Percentiles rank a stretch among this genome's conserved stretches.
These are phyloP conservation scores for Fistulinella cinereoalba DNA, from an alignment of 1,284 basidiomycete species.

Conservation along the genomic window DNA sequence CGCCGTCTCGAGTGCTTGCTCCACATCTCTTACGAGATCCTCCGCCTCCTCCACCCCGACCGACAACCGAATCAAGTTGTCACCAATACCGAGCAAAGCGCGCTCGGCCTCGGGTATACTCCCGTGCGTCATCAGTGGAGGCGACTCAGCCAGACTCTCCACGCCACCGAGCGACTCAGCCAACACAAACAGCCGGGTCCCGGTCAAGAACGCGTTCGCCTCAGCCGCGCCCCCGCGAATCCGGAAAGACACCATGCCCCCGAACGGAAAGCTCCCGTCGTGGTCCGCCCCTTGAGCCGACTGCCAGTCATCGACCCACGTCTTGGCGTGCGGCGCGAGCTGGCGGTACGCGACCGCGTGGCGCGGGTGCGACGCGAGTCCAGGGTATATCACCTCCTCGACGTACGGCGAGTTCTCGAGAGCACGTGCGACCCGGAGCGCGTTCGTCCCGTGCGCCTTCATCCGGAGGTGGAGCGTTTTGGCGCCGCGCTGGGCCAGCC, in stretches of 20 bases:
- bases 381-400: conserved; percentile 85
- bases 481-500: conserved; percentile 87
- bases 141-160: conserved; percentile 85
- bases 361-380: conserved; percentile 59
- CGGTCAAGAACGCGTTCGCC: conserved; percentile 70
- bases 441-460: conserved; percentile 84
- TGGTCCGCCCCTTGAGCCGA: not conserved
- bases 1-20: conserved; percentile 62
- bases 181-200: conserved; percentile 73
- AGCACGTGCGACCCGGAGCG: conserved; percentile 70
- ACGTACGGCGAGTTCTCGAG: conserved; percentile 61
- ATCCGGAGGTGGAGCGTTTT: conserved; percentile 91
- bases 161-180: conserved; percentile 92
- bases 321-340: conserved; percentile 66
- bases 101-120: conserved; percentile 73
- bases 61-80: conserved; percentile 78
- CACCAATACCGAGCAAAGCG: conserved; percentile 71
- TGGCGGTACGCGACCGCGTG: conserved; percentile 64
- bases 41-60: conserved; percentile 88
- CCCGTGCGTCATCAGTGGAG: conserved; percentile 83
- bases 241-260: conserved; percentile 82
- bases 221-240: conserved; percentile 55
- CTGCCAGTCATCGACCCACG: conserved; percentile 56
- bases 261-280: conserved; percentile 68
- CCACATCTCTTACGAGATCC: conserved; percentile 75